Percentiles rank a stretch among this genome's conserved stretches.
Evolutionary conservation across 2,329 filamentous ascomycete genomes (phyloP).

Genomic region (Alternaria sp.): DNA sequence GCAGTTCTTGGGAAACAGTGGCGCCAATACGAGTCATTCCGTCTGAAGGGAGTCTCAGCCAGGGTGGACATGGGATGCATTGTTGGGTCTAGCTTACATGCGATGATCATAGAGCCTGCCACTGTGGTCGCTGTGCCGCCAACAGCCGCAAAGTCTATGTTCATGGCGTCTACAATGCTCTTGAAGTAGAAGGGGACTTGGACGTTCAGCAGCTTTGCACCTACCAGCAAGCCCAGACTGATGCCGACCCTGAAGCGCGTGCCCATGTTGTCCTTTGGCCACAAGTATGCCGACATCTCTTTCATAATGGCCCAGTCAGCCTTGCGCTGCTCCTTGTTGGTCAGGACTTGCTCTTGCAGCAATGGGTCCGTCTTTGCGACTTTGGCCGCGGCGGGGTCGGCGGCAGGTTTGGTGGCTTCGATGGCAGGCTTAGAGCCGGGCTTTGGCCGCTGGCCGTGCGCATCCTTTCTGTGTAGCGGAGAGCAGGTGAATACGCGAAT

Average conservation of each 20-base stretch:
- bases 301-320: constrained; percentile 99
- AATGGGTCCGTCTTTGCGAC: constrained; percentile 51
- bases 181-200: constrained; percentile 99
- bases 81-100: constrained; percentile 61
- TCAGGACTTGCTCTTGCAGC: constrained; percentile 68
- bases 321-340: constrained; percentile 86
- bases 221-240: constrained; percentile 82
- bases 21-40: constrained; percentile 87
- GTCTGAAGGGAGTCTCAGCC: constrained; percentile 56
- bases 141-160: constrained; percentile 84
- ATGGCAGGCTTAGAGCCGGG: constrained; percentile 33
- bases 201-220: constrained; percentile 92
- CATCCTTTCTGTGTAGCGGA: constrained; percentile 54
- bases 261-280: constrained; percentile 86
- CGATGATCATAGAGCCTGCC: constrained; percentile 90
- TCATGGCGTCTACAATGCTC: constrained; percentile 96
- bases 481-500: constrained; percentile 54
- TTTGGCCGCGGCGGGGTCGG: constrained; percentile 24
- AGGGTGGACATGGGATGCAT: constrained; percentile 6
- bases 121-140: constrained; percentile 91
- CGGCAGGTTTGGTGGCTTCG: constrained; percentile 29
- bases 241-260: constrained; percentile 85
- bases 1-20: constrained; percentile 87
- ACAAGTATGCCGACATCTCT: constrained; percentile 95
- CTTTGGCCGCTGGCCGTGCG: constrained; percentile 39